phyloP scores from a whole-genome alignment of 257 asterid genomes.

The Verbena officinalis region DNA sequence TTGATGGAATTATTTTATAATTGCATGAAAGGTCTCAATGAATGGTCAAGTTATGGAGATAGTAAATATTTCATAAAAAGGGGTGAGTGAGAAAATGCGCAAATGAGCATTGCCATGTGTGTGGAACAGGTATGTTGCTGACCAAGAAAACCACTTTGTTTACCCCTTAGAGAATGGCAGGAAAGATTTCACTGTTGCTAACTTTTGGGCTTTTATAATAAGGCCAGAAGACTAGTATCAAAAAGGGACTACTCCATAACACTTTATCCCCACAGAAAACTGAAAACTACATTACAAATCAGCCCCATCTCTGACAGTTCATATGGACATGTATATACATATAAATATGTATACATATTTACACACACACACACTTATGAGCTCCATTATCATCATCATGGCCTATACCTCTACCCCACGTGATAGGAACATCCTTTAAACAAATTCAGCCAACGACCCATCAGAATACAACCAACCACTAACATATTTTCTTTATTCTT shows the following conservation, averaged over 20 bases:
- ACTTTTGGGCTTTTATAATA: constrained; percentile 36
- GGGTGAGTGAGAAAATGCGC: constrained; percentile 54
- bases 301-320: constrained; percentile 40
- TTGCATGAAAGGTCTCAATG: constrained; percentile 54
- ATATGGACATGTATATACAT: constrained; percentile 21
- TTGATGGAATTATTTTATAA: constrained; percentile 32
- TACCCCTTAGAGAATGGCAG: constrained; percentile 34
- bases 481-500: constrained; percentile 23
- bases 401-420: constrained; percentile 41
- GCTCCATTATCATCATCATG: constrained; percentile 38
- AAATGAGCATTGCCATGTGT: constrained; percentile 47
- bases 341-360: too few species aligned
- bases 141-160: constrained; percentile 64
- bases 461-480: constrained; percentile 33
- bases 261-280: constrained; percentile 40
- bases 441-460: constrained; percentile 41
- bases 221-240: constrained; percentile 44
- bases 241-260: constrained; percentile 35
- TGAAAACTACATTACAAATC: constrained; percentile 43
- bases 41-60: constrained; percentile 51
- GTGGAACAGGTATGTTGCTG: constrained; percentile 60
- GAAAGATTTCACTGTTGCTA: constrained; percentile 37
- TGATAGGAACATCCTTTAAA: constrained; percentile 38
- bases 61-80: constrained; percentile 49
- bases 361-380: constrained; percentile 14